phyloP scores from a whole-genome alignment of 768 basidiomycete species.

The Leccinum boreale region DNA sequence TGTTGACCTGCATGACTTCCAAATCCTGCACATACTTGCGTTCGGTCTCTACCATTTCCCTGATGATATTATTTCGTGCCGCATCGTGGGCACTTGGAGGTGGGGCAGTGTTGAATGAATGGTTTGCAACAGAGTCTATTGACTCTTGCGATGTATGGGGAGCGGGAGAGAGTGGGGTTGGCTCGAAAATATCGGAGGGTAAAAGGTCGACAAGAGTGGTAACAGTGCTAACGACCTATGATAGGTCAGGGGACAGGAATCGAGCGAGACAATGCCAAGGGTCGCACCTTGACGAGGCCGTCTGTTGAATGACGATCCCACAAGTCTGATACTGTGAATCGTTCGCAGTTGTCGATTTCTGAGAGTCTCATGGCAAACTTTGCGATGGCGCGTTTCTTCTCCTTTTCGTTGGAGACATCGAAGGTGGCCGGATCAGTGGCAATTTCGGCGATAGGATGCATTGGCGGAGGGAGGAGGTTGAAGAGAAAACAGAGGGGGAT shows the following conservation, averaged over 20 bases:
- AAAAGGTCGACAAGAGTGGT: slow-evolving; percentile 78
- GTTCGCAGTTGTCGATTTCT: slow-evolving; percentile 65
- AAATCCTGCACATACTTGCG: slow-evolving; percentile 96
- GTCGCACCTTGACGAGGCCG: slow-evolving; percentile 86
- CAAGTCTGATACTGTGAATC: slow-evolving; percentile 89
- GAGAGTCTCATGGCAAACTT: slow-evolving; percentile 89
- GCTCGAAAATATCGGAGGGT: slow-evolving; percentile 65
- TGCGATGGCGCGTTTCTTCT: slow-evolving; percentile 87
- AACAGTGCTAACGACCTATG: slow-evolving; percentile 85
- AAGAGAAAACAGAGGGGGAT: slow-evolving; percentile 94
- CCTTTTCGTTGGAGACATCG: slow-evolving; percentile 72
- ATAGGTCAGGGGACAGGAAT: slow-evolving; percentile 1
- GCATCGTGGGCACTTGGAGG: slow-evolving; percentile 58
- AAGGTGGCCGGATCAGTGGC: slow-evolving; percentile 63
- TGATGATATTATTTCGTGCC: slow-evolving; percentile 72
- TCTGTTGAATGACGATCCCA: slow-evolving; percentile 90
- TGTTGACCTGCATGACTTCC: slow-evolving; percentile 87
- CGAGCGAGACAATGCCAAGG: neutral
- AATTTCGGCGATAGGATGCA: slow-evolving; percentile 46
- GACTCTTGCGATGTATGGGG: slow-evolving; percentile 56
- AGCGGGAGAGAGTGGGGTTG: slow-evolving; percentile 56
- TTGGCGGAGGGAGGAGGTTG: slow-evolving; percentile 72
- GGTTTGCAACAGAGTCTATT: slow-evolving; percentile 52
- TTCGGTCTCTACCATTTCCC: slow-evolving; percentile 93
- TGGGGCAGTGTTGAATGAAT: slow-evolving; percentile 37